Conservation (phyloP, 495 filamentous ascomycete genomes). For the Aspergillus sclerotiicarbonarius region DNA sequence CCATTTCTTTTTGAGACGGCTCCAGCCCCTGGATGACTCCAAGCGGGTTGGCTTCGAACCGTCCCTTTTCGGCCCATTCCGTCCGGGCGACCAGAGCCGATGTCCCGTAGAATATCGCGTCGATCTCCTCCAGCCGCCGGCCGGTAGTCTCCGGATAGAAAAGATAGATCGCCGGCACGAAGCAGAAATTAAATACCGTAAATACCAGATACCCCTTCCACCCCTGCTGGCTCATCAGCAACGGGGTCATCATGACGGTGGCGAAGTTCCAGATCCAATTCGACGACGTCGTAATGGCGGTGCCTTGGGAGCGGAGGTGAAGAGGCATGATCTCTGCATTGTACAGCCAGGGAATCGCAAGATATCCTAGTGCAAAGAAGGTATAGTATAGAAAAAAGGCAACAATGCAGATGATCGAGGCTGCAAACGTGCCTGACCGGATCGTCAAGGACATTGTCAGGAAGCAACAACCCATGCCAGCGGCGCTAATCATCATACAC, state of each 20-base stretch:
- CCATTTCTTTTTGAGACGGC: background rate
- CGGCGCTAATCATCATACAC: background rate
- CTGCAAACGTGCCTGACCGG: background rate
- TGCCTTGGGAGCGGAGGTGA: background rate
- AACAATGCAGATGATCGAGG: background rate
- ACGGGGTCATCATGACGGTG: background rate
- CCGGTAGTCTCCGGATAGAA: background rate
- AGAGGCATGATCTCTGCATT: background rate
- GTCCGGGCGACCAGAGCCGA: background rate
- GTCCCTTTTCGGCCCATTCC: background rate
- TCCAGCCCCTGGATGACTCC: background rate
- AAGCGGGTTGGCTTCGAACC: background rate
- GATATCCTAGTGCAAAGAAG: background rate
- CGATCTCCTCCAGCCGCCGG: background rate
- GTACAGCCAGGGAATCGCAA: background rate
- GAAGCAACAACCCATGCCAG: background rate
- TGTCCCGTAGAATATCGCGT: background rate
- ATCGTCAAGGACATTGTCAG: background rate
- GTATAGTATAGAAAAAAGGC: background rate
- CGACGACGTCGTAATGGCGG: background rate
- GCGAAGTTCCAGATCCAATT: background rate
- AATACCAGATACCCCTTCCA: background rate
- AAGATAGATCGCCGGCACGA: background rate
- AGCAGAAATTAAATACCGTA: background rate
- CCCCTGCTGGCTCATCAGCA: background rate